These are phyloP conservation scores for Elymus sibiricus DNA, from an alignment of 176 grass and related monocot genomes.

Conservation along the genomic window DNA sequence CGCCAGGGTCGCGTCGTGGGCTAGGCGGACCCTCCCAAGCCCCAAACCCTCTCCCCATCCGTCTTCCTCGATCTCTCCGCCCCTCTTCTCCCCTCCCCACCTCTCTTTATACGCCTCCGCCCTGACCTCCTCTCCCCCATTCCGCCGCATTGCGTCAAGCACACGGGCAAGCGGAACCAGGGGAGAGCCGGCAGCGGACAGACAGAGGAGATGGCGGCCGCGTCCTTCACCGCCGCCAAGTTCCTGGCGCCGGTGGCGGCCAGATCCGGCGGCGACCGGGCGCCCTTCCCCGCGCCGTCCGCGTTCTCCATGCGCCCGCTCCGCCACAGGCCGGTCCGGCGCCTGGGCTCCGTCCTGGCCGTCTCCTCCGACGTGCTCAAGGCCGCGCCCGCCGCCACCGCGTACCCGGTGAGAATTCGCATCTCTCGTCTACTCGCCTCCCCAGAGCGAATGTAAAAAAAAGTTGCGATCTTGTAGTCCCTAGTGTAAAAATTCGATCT, in stretches of 20 bases:
- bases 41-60: background rate
- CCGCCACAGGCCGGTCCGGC: background rate
- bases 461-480: too few species aligned
- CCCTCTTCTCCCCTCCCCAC: background rate
- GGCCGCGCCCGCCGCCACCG: constrained; percentile 27
- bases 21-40: constrained; percentile 33
- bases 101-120: constrained; percentile 45
- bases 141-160: background rate
- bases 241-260: constrained; percentile 46
- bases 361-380: constrained; percentile 72
- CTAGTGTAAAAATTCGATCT: background rate
- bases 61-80: constrained; percentile 55
- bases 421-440: background rate
- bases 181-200: background rate
- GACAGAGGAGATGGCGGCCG: constrained; percentile 25
- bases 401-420: constrained; percentile 26
- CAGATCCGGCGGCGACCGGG: constrained; percentile 50
- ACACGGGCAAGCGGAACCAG: background rate
- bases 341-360: constrained; percentile 42
- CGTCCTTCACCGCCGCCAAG: constrained; percentile 83
- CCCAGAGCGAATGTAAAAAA: too few species aligned
- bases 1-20: background rate
- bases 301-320: background rate
- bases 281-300: background rate
- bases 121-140: constrained; percentile 4